These are phyloP conservation scores for Saksenaea vasiformis DNA, from an alignment of 371 early-diverging fungal species.

Conservation along the genomic window DNA sequence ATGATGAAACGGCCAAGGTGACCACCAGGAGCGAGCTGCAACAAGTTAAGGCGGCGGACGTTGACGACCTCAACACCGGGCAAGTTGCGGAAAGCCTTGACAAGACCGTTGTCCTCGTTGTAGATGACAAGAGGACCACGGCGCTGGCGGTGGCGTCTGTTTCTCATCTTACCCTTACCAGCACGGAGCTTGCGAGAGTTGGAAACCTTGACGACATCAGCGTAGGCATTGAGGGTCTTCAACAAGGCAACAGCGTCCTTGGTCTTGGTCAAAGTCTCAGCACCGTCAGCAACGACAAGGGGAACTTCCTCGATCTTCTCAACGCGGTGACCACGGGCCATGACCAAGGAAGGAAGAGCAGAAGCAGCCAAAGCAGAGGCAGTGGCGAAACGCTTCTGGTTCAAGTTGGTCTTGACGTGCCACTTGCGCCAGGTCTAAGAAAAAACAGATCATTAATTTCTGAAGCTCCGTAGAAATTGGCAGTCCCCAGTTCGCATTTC, in stretches of 20 bases:
- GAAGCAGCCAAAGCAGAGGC: slow-evolving; percentile 99
- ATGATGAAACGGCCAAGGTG: slow-evolving; percentile 99
- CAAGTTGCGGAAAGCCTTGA: slow-evolving; percentile 99
- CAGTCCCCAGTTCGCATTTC: neutral
- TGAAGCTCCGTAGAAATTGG: neutral
- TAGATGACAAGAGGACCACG: slow-evolving; percentile 99
- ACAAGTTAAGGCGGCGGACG: slow-evolving; percentile 95
- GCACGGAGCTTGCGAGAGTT: slow-evolving; percentile 97
- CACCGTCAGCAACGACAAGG: slow-evolving; percentile 87
- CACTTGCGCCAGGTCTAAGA: slow-evolving; percentile 96
- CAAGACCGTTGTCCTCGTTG: slow-evolving; percentile 94
- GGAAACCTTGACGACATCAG: slow-evolving; percentile 97
- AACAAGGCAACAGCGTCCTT: slow-evolving; percentile 95
- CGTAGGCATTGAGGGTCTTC: slow-evolving; percentile 92
- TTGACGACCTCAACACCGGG: slow-evolving; percentile 97
- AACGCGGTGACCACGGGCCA: slow-evolving; percentile 99
- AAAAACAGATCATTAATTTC: neutral
- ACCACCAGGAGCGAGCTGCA: slow-evolving; percentile 99
- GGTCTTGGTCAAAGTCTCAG: slow-evolving; percentile 92
- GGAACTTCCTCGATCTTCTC: slow-evolving; percentile 96
- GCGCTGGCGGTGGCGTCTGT: slow-evolving; percentile 98
- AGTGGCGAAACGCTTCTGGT: slow-evolving; percentile 98
- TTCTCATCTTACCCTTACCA: slow-evolving; percentile 99
- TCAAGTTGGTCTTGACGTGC: slow-evolving; percentile 98
- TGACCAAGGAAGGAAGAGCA: slow-evolving; percentile 94